phyloP scores from a whole-genome alignment of 2,329 filamentous ascomycete genomes.

The Trichoderma simmonsii region DNA sequence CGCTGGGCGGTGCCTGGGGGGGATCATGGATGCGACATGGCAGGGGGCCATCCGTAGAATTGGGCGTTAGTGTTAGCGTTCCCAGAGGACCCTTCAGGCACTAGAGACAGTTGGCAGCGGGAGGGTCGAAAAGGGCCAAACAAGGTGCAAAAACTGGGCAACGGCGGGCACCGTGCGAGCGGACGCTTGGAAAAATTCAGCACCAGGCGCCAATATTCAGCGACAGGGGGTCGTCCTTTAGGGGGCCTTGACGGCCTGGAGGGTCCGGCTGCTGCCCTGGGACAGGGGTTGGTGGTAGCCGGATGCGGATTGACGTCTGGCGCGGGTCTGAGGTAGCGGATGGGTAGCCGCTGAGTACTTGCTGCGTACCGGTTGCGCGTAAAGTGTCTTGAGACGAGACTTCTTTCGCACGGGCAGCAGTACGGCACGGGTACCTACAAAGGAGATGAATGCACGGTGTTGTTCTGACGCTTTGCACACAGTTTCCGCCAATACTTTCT shows the following conservation, averaged over 20 bases:
- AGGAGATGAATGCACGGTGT: not conserved
- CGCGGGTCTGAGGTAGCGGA: not conserved
- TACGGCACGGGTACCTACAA: not conserved
- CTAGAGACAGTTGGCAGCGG: slow-evolving; percentile 15
- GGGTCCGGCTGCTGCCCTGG: slow-evolving; percentile 6
- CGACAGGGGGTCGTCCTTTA: not conserved
- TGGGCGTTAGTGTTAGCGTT: not conserved
- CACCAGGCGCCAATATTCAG: not conserved
- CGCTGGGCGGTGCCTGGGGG: slow-evolving; percentile 9
- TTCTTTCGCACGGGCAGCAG: not conserved
- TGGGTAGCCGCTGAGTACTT: not conserved
- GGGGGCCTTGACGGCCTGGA: not conserved
- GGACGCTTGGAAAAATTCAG: not conserved
- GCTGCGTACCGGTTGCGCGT: not conserved
- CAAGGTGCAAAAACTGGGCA: not conserved
- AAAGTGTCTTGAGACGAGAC: not conserved
- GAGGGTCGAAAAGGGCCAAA: not conserved
- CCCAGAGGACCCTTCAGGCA: slow-evolving; percentile 15
- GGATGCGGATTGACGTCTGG: not conserved
- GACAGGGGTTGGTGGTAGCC: slow-evolving; percentile 1
- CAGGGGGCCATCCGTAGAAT: not conserved
- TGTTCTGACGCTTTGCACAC: not conserved
- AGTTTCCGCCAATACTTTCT: not conserved
- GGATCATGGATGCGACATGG: not conserved
- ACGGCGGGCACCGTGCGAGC: slow-evolving; percentile 1